Evolutionary conservation across 2,329 filamentous ascomycete genomes (phyloP), one percentile per base, ranked within the genome.

Genomic region (Aspergillus pseudotamarii): DNA sequence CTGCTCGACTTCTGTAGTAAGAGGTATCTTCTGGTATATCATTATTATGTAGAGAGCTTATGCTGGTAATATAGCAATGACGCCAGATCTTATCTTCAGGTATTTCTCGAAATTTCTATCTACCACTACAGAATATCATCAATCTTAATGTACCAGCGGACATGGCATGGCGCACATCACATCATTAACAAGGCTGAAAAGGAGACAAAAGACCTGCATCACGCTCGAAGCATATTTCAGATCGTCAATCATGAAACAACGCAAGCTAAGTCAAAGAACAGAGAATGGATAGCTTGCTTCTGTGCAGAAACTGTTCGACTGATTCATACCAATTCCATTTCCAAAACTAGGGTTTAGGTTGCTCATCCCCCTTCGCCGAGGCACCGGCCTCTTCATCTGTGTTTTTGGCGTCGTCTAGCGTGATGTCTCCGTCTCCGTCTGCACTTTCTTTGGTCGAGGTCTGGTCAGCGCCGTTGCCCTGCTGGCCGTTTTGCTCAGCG

Each of bases 351-450:
- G 50, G n/a, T 54, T 54, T 34, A 4, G 30, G 11, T 38, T 55
- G 51, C 12, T 55, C 32, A 14, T 38, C n/a, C 8, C 34, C 51
- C 12, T 55, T 32, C 61, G 58, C 67, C 62, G 36, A 41, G n/a
- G 32, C 50, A 19, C 59, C 19, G 26, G 60, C 48, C 50, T 65
- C 72, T 48, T 63, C 66, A 45, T 58, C 61, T 19, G 21, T 58
- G 16, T 63, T 63, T 32, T 69, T 72, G 14, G 67, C 67, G 66
- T 79, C 78, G 6, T 71, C 73, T 23, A 80, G 70, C 30, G 76
- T 72, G 58, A 80, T 79, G 58, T 81, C 79, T 8, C 76, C 78
- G 58, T 80, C 69, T 3, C 53, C 64, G 58, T 65, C 66, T 34
- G 68, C 65, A 28, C 65, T 54, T 16, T 62, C 65, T n/a, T 64